Evolutionary conservation across 2,329 filamentous ascomycete species (phyloP).

Genomic region (Ceratocystiopsis sp.): DNA sequence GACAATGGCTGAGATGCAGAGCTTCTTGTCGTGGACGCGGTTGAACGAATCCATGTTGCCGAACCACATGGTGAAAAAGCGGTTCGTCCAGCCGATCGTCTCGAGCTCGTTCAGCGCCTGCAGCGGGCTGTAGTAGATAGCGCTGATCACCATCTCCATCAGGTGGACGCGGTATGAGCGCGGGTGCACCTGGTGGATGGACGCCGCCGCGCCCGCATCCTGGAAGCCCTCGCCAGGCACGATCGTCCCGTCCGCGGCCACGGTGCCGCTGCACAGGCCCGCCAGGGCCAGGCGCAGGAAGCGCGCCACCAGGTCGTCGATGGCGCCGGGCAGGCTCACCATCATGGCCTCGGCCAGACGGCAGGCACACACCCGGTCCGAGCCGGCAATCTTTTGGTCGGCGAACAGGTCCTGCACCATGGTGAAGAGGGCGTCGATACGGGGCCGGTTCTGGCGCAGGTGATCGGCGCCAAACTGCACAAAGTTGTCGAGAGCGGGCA

Average conservation of each 20-base stretch:
- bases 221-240: constrained; percentile 5
- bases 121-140: constrained; percentile 89
- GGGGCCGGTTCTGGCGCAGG: constrained; percentile 67
- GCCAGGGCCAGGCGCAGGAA: constrained; percentile 85
- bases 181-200: constrained; percentile 42
- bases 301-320: constrained; percentile 74
- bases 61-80: constrained; percentile 98
- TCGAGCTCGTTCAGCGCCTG: constrained; percentile 80
- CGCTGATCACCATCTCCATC: constrained; percentile 98
- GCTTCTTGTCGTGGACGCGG: constrained; percentile 94
- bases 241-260: constrained; percentile 35
- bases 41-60: constrained; percentile 86
- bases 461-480: constrained; percentile 78
- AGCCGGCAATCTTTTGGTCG: constrained; percentile 79
- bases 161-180: constrained; percentile 91
- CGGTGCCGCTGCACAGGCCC: constrained; percentile 37
- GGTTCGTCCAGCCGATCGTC: constrained; percentile 85
- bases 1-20: constrained; percentile 87
- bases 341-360: constrained; percentile 95
- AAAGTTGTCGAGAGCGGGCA: constrained; percentile 94
- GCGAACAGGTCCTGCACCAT: constrained; percentile 95
- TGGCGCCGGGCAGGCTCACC: constrained; percentile 77
- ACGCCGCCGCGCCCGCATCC: constrained; percentile 4
- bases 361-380: constrained; percentile 92
- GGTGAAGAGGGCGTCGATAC: constrained; percentile 72